Percentiles rank a stretch among this genome's conserved stretches.
Evolutionary conservation across 805 yeast genomes (phyloP).

Genomic region (Saturnispora kantuleensis): DNA sequence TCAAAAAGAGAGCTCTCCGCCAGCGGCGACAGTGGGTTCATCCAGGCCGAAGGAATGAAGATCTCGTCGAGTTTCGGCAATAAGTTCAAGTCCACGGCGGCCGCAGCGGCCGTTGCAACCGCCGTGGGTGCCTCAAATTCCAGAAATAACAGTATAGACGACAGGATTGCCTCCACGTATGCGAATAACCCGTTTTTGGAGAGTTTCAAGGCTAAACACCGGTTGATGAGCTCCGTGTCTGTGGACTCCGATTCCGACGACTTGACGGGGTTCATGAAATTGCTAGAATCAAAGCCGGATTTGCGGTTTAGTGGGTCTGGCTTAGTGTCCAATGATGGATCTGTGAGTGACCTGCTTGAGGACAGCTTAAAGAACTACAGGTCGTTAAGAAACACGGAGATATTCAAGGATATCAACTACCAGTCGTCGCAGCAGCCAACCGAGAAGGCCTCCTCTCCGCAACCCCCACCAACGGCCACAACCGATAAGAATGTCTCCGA

Average conservation of each 20-base stretch:
- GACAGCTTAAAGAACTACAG: conserved; percentile 23
- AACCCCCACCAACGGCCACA: conserved; percentile 6
- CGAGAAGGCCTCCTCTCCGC: conserved; percentile 1
- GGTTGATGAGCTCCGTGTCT: conserved; percentile 17
- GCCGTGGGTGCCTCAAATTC: conserved; percentile 4
- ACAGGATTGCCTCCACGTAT: conserved; percentile 3
- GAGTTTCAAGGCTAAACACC: conserved; percentile 18
- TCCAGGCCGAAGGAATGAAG: conserved; percentile 29
- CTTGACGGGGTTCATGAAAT: conserved; percentile 26
- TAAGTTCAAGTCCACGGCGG: conserved; percentile 24
- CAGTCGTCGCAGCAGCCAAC: not conserved
- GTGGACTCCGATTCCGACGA: conserved; percentile 25
- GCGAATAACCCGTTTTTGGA: conserved; percentile 19
- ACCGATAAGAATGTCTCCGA: conserved; percentile 4
- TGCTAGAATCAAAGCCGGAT: conserved; percentile 30
- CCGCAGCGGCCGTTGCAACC: conserved; percentile 2
- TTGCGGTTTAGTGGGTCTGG: conserved; percentile 19
- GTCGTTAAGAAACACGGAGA: conserved; percentile 13
- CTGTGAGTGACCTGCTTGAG: conserved; percentile 20
- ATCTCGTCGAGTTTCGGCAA: conserved; percentile 69
- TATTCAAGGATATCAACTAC: conserved; percentile 5
- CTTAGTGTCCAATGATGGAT: conserved; percentile 12
- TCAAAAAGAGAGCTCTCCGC: conserved; percentile 3
- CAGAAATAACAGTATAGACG: conserved; percentile 24
- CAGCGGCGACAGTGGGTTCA: conserved; percentile 5